These are phyloP conservation scores for Penicillium sp. DNA, from an alignment of 2,329 filamentous ascomycete species.

Conservation along the genomic window DNA sequence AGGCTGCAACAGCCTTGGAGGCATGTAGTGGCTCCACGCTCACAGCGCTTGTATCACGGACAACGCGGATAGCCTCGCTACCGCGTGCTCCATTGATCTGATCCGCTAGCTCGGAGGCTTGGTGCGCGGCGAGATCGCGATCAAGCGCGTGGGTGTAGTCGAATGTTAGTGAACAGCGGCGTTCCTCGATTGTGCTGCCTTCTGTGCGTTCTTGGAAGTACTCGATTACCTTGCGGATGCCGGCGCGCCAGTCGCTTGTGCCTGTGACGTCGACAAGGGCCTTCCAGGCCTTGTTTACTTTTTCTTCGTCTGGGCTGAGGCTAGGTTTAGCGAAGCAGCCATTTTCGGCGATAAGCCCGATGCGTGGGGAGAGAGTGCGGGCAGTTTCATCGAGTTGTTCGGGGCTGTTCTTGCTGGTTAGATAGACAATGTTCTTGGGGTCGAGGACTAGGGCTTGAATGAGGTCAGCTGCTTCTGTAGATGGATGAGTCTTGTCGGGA, in stretches of 20 bases:
- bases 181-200: conserved; percentile 79
- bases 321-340: conserved; percentile 73
- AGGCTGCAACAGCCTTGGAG: conserved; percentile 80
- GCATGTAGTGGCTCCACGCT: conserved; percentile 81
- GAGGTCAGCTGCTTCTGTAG: conserved; percentile 74
- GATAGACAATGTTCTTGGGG: conserved; percentile 77
- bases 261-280: conserved; percentile 70
- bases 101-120: conserved; percentile 83
- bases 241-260: conserved; percentile 75
- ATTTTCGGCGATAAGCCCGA: conserved; percentile 90
- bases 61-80: conserved; percentile 75
- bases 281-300: conserved; percentile 65
- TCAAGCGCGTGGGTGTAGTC: conserved; percentile 80
- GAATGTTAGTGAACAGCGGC: conserved; percentile 83
- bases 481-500: conserved; percentile 71
- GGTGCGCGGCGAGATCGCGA: conserved; percentile 70
- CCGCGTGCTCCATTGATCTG: conserved; percentile 93
- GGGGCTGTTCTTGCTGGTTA: conserved; percentile 82
- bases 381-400: conserved; percentile 82
- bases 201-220: conserved; percentile 90
- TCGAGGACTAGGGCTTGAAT: conserved; percentile 76
- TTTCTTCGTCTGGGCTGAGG: conserved; percentile 51
- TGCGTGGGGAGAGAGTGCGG: conserved; percentile 63
- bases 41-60: conserved; percentile 76
- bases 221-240: conserved; percentile 75